Evolutionary conservation across 1,284 basidiomycete genomes (phyloP).

Genomic region (Papiliotrema nemorosa): DNA sequence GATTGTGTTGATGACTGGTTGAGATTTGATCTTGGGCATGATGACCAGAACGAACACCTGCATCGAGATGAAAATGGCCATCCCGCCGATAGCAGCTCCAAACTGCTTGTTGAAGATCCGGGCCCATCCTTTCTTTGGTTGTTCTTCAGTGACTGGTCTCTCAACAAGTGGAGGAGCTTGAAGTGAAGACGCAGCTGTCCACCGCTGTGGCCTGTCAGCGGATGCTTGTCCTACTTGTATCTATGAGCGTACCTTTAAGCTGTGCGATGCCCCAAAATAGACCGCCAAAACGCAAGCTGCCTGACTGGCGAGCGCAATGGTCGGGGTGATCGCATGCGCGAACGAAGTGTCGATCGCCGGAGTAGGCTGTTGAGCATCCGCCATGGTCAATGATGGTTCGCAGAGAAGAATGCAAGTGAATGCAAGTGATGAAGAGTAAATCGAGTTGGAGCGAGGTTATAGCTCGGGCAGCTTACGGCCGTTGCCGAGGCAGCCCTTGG

Average conservation of each 20-base stretch:
- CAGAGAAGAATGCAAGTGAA: too few species aligned
- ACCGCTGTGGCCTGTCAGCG: neutral
- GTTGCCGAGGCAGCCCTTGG: too few species aligned
- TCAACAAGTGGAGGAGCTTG: neutral
- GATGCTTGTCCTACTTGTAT: neutral
- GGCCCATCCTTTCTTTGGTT: neutral
- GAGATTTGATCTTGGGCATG: neutral
- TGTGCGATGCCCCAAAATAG: neutral
- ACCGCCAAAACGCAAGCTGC: neutral
- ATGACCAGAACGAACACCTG: neutral
- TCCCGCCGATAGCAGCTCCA: neutral
- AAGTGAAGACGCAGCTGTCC: neutral
- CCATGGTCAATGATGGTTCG: too few species aligned
- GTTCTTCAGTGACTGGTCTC: neutral
- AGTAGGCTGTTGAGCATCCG: too few species aligned
- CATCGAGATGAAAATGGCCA: neutral
- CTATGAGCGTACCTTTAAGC: neutral
- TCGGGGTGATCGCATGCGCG: neutral
- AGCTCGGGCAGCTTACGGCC: too few species aligned
- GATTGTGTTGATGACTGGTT: neutral
- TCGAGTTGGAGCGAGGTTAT: too few species aligned
- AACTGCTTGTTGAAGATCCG: slow-evolving; percentile 1
- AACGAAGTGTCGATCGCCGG: too few species aligned
- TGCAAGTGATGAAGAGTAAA: too few species aligned
- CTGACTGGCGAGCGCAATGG: neutral